These are phyloP conservation scores for Oryza meyeriana DNA, from an alignment of 176 grass and related monocot genomes.

Conservation along the genomic window DNA sequence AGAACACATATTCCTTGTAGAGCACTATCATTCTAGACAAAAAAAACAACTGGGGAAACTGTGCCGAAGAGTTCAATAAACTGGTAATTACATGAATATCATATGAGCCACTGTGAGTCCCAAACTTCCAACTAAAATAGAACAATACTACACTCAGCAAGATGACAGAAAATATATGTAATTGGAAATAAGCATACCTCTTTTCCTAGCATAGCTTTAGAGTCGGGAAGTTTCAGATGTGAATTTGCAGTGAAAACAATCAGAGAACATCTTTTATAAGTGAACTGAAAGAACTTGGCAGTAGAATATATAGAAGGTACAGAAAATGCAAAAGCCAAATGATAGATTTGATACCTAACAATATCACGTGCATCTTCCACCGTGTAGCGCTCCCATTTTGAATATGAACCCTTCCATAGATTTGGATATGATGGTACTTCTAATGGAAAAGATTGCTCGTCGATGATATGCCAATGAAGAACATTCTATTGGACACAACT, in stretches of 20 bases:
- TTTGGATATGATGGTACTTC: constrained; percentile 89
- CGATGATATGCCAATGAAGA: constrained; percentile 99
- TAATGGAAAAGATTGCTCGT: constrained; percentile 88
- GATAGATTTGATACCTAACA: constrained; percentile 61
- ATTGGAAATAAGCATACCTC: constrained; percentile 58
- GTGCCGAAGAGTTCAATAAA: background rate
- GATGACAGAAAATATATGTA: background rate
- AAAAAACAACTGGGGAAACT: background rate
- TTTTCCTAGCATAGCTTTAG: constrained; percentile 86
- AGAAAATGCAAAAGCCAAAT: constrained; percentile 8
- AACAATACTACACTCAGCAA: background rate
- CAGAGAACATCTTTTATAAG: constrained; percentile 29
- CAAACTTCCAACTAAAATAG: background rate
- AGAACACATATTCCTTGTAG: background rate
- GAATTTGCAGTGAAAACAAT: constrained; percentile 16
- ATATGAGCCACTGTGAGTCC: background rate
- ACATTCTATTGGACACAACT: constrained; percentile 93
- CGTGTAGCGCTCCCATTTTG: constrained; percentile 76
- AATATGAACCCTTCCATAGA: constrained; percentile 87
- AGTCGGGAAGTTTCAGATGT: constrained; percentile 31
- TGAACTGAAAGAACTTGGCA: constrained; percentile 2
- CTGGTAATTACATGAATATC: background rate
- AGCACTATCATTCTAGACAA: background rate
- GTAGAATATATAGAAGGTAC: constrained; percentile 9
- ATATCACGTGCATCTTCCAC: constrained; percentile 84